These are phyloP conservation scores for Xylaria sp. DNA, from an alignment of 2,329 filamentous ascomycete species.

Conservation along the genomic window DNA sequence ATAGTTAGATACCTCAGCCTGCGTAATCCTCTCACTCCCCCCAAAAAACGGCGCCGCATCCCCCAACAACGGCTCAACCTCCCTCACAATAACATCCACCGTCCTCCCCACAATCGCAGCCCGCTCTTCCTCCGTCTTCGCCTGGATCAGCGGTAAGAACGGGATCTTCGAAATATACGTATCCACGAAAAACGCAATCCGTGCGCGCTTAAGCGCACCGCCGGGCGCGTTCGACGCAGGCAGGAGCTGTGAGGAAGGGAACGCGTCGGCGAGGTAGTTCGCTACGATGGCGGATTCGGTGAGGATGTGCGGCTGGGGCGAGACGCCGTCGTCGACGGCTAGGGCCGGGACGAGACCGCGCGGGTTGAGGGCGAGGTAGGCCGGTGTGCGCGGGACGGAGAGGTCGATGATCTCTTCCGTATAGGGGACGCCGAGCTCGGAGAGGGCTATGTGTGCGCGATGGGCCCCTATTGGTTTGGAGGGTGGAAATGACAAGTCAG, in stretches of 20 bases:
- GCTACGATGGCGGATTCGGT: conserved; percentile 69
- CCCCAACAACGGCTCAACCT: conserved; percentile 65
- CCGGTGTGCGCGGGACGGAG: conserved; percentile 58
- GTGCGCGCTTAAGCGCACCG: conserved; percentile 58
- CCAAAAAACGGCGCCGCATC: conserved; percentile 52
- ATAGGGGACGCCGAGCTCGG: conserved; percentile 59
- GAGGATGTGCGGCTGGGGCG: conserved; percentile 47
- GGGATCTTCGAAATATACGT: conserved; percentile 58
- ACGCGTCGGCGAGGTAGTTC: conserved; percentile 63
- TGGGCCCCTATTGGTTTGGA: conserved; percentile 51
- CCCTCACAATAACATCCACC: conserved; percentile 56
- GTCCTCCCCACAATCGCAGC: conserved; percentile 45
- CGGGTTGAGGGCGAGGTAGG: conserved; percentile 74
- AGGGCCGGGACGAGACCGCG: conserved; percentile 71
- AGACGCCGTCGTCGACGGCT: conserved; percentile 49
- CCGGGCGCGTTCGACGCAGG: conserved; percentile 48
- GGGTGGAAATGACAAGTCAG: conserved; percentile 3
- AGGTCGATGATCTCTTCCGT: conserved; percentile 72
- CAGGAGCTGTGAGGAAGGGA: conserved; percentile 58
- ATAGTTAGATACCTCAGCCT: conserved; percentile 53
- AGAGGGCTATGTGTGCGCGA: conserved; percentile 66
- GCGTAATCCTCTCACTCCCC: conserved; percentile 59
- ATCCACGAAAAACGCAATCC: conserved; percentile 67
- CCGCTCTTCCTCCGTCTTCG: conserved; percentile 46
- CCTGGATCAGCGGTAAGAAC: conserved; percentile 19